Evolutionary conservation across 768 basidiomycete genomes (phyloP).

Genomic region (Boletus subcaerulescens): DNA sequence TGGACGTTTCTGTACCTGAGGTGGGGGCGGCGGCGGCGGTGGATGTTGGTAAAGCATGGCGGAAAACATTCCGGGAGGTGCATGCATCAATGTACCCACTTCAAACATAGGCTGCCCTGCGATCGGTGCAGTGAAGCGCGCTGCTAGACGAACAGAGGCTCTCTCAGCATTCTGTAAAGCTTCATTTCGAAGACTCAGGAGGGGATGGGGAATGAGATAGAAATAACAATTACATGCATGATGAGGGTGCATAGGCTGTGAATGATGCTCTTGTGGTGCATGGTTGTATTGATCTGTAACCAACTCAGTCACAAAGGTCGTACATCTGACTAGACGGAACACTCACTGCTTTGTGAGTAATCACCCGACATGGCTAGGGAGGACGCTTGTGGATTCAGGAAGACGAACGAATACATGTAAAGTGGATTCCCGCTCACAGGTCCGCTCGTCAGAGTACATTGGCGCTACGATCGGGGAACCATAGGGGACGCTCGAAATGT

Average conservation of each 20-base stretch:
- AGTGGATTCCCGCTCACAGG: slow-evolving; percentile 38
- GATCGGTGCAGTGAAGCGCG: slow-evolving; percentile 42
- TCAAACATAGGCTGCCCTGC: slow-evolving; percentile 31
- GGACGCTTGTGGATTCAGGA: slow-evolving; percentile 17
- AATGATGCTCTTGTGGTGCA: slow-evolving; percentile 33
- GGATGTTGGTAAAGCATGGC: slow-evolving; percentile 31
- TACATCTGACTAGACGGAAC: slow-evolving; percentile 9
- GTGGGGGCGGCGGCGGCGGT: slow-evolving; percentile 24
- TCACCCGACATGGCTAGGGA: slow-evolving; percentile 42
- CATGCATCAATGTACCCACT: slow-evolving; percentile 32
- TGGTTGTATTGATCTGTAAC: slow-evolving; percentile 33
- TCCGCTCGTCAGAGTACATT: slow-evolving; percentile 58
- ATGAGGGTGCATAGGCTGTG: slow-evolving; percentile 28
- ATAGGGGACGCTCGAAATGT: slow-evolving; percentile 38
- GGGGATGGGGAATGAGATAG: slow-evolving; percentile 15
- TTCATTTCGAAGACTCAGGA: slow-evolving; percentile 28
- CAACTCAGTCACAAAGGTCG: slow-evolving; percentile 15
- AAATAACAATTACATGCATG: slow-evolving; percentile 33
- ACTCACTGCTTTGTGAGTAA: slow-evolving; percentile 43
- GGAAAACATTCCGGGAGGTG: slow-evolving; percentile 25
- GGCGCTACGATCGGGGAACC: slow-evolving; percentile 42
- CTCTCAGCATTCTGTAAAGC: slow-evolving; percentile 54
- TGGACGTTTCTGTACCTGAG: slow-evolving; percentile 36
- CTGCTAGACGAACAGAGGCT: slow-evolving; percentile 56
- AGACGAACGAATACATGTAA: slow-evolving; percentile 7